Evolutionary conservation across 805 yeast species (phyloP).

Genomic region (Yarrowia porcina): DNA sequence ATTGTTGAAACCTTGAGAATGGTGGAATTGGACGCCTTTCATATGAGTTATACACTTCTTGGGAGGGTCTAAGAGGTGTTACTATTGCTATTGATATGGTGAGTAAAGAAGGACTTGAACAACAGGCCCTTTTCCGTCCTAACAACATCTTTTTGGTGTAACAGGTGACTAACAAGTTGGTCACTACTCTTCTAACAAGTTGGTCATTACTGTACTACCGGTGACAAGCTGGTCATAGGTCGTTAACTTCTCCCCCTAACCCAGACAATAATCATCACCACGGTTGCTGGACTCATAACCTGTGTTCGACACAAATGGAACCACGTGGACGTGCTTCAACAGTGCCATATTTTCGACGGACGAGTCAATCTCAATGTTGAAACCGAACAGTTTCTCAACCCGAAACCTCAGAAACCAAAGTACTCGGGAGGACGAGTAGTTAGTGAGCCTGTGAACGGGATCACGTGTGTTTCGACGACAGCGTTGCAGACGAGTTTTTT

Average conservation of each 20-base stretch:
- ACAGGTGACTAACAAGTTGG: no score
- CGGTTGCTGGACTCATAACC: not conserved
- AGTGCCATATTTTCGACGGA: conserved; percentile 2
- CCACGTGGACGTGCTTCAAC: conserved; percentile 12
- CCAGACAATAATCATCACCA: not conserved
- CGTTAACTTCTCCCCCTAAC: not conserved
- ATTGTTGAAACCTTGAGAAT: not conserved
- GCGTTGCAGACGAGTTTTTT: not conserved
- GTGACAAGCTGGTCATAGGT: not conserved
- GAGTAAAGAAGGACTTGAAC: no score
- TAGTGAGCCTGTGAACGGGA: not conserved
- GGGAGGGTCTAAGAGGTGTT: not conserved
- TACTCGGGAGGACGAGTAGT: not conserved
- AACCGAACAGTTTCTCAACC: not conserved
- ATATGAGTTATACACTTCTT: not conserved
- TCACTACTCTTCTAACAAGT: not conserved
- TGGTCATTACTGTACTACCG: not conserved
- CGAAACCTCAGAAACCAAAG: not conserved
- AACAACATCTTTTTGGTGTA: no score
- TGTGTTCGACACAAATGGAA: conserved; percentile 1
- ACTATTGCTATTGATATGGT: not conserved
- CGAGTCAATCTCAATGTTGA: not conserved
- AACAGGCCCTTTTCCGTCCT: no score
- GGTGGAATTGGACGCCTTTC: not conserved
- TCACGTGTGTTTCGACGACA: not conserved